Evolutionary conservation across 2,329 filamentous ascomycete genomes (phyloP), one percentile per base, ranked within the genome.

Genomic region (Aspergillus sp.): DNA sequence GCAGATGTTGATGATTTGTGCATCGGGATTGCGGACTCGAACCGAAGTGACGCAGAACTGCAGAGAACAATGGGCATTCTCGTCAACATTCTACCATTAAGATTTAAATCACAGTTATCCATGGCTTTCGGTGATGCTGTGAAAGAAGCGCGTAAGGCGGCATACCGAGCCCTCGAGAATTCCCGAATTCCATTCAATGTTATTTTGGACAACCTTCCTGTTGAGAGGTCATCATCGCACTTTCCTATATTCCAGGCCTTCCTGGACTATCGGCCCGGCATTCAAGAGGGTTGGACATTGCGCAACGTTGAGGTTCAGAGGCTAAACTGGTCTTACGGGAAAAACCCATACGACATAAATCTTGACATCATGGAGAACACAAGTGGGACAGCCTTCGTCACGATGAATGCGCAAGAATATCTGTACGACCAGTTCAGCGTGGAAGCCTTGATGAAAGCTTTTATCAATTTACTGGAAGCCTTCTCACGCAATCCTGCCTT

Each of bases 241-340:
- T 77, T 62, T 31, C 83, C 83, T 0, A 36, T 85, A 0, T 85
- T 84, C 71, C 83, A 86, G 64, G 75, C 69, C 0, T 76, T 79
- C 20, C 63, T 84, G 45, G 76, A 84, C 66, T 84, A 84, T 63
- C 73, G 79, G 6, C 73, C 11, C 7, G 32, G 32, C 2, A 31
- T 31, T 10, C 29, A 31, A 10, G 29, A 31, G 29, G 6, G 29
- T 31, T 31, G 29, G 29, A 31, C 29, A 4, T 10, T 31, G 6
- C 29, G 29, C 29, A 10, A 74, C 31, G 70, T 69, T 0, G 58
- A 3, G 55, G 18, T 45, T 45, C 7, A 11, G 14, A 16, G n/a
- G 7, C 51, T 31, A 4, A 45, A 26, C 29, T 31, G 29, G 29
- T 31, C 29, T 6, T 31, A 31, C 29, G 29, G 29, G 10, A 31